Percentiles rank a stretch among this genome's conserved stretches.
Evolutionary conservation across 139 green algal genomes (phyloP).

Genomic region (Chlorella sp.): DNA sequence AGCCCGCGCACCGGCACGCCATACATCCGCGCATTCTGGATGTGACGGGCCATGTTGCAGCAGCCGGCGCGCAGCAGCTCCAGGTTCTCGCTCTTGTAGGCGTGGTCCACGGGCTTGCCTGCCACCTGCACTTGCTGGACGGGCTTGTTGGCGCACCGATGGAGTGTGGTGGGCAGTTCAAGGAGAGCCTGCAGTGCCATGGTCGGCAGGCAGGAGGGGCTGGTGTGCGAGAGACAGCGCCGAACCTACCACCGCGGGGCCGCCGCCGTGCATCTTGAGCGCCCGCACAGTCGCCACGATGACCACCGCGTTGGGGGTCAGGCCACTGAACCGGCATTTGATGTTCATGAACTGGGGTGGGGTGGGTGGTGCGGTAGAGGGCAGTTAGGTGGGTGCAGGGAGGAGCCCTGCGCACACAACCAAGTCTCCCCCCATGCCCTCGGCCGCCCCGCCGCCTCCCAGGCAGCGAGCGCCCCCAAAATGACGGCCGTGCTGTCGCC

Average conservation of each 20-base stretch:
- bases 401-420: conserved; percentile 24
- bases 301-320: conserved; percentile 78
- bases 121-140: conserved; percentile 16
- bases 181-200: no score
- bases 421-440: no score
- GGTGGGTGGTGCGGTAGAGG: background rate
- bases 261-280: conserved; percentile 94
- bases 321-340: conserved; percentile 85
- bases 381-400: background rate
- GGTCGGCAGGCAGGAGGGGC: no score
- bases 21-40: conserved; percentile 86
- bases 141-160: no score
- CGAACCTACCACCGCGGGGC: conserved; percentile 79
- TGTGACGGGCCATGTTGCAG: conserved; percentile 85
- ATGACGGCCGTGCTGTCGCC: no score
- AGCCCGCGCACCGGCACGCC: conserved; percentile 81
- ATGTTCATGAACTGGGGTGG: conserved; percentile 78
- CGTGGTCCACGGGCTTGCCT: conserved; percentile 89
- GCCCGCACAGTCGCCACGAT: conserved; percentile 96
- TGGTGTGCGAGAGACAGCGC: no score
- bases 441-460: no score
- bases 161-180: no score
- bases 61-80: conserved; percentile 80
- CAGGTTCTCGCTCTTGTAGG: conserved; percentile 91
- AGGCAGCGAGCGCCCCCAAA: no score